A percentile compares a stretch with the other conserved stretches of the same genome.
Evolutionary conservation across 2,329 filamentous ascomycete species (phyloP).

Genomic region (Lachnellula arida): DNA sequence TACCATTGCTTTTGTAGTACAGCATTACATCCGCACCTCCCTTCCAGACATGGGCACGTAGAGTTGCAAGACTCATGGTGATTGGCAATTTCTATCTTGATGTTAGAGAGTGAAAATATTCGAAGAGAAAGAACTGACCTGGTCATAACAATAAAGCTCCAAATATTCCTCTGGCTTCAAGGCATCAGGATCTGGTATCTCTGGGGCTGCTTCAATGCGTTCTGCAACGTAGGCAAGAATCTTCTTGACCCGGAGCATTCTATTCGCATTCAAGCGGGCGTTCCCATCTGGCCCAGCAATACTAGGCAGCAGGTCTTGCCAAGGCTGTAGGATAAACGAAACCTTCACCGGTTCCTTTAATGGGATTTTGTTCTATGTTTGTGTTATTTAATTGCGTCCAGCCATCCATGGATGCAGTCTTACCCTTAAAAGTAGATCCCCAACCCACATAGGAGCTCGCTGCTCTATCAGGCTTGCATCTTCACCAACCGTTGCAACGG

Average conservation of each 20-base stretch:
- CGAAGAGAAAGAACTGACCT: constrained; percentile 49
- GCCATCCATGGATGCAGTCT: constrained; percentile 16
- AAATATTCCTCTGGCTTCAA: constrained; percentile 87
- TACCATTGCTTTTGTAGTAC: constrained; percentile 89
- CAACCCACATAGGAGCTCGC: constrained; percentile 85
- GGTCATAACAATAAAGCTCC: constrained; percentile 90
- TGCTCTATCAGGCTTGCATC: constrained; percentile 83
- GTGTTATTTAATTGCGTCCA: constrained; percentile 7
- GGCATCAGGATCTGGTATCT: constrained; percentile 52
- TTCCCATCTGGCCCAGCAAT: constrained; percentile 74
- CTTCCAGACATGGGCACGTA: constrained; percentile 90
- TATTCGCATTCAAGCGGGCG: constrained; percentile 89
- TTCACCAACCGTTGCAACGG: constrained; percentile 68
- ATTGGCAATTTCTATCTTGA: constrained; percentile 51
- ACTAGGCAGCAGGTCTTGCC: constrained; percentile 66
- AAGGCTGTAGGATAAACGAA: constrained; percentile 87
- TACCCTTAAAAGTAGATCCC: constrained; percentile 74
- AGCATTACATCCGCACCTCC: constrained; percentile 89
- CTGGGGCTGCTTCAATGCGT: constrained; percentile 69
- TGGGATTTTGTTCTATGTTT: constrained; percentile 67
- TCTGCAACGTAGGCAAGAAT: constrained; percentile 90
- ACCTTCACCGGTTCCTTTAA: constrained; percentile 92
- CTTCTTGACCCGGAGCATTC: constrained; percentile 94
- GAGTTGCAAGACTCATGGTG: constrained; percentile 88
- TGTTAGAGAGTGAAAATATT: constrained; percentile 6